A percentile compares a stretch with the other conserved stretches of the same genome.
These are phyloP conservation scores for Aegilops bicornis DNA, from an alignment of 176 grass and related monocot species.

Conservation along the genomic window DNA sequence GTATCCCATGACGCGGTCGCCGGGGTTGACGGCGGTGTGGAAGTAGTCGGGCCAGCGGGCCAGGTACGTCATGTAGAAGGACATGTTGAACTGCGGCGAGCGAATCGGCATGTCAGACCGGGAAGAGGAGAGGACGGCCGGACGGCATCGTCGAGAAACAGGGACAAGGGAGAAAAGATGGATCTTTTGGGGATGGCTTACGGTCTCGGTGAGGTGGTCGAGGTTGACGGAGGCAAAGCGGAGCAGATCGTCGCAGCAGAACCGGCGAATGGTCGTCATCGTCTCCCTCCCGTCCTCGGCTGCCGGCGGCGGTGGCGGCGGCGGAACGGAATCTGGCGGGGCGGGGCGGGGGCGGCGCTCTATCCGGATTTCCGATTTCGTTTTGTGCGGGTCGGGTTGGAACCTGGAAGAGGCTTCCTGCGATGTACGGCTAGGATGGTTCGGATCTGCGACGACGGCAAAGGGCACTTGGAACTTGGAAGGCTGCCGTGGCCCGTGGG, in stretches of 20 bases:
- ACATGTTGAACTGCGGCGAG: slow-evolving; percentile 88
- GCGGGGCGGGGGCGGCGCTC: background rate
- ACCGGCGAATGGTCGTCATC: slow-evolving; percentile 96
- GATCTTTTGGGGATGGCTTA: slow-evolving; percentile 17
- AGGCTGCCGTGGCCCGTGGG: no score
- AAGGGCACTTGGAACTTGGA: no score
- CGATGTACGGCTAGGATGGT: background rate
- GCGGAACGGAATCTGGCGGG: background rate
- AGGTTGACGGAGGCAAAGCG: slow-evolving; percentile 83
- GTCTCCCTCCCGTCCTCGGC: background rate
- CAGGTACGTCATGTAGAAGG: slow-evolving; percentile 99
- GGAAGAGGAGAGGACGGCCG: background rate
- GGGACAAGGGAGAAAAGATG: background rate
- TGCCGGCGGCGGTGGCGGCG: background rate
- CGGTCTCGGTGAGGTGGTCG: slow-evolving; percentile 96
- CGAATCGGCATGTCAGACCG: background rate
- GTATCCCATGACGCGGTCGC: slow-evolving; percentile 92
- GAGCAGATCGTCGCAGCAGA: slow-evolving; percentile 97
- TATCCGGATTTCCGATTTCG: slow-evolving; percentile 20
- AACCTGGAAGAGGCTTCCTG: background rate
- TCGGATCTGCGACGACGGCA: background rate
- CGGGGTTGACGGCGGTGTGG: slow-evolving; percentile 67
- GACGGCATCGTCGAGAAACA: background rate
- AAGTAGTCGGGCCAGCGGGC: slow-evolving; percentile 99
- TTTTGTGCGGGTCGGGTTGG: background rate